A percentile compares a stretch with the other conserved stretches of the same genome.
Conservation (phyloP, 306 rosid species). For the Abrus pulchellus region DNA sequence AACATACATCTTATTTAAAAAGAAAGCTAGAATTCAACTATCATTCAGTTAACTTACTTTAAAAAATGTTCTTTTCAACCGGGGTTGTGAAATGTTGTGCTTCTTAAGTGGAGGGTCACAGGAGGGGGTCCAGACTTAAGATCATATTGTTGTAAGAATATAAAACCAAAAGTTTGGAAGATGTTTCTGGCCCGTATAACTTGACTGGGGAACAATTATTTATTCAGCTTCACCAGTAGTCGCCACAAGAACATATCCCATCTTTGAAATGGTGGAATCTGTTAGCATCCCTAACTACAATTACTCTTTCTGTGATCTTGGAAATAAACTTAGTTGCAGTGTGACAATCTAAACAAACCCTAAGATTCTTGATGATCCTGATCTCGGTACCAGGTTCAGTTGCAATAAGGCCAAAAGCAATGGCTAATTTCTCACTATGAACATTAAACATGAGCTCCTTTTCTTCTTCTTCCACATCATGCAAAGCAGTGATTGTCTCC, state of each 20-base stretch:
- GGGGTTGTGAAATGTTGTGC: constrained; percentile 29
- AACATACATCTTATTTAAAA: constrained; percentile 2
- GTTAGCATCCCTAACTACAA: constrained; percentile 96
- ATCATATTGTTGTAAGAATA: constrained; percentile 26
- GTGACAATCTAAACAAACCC: constrained; percentile 97
- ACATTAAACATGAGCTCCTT: constrained; percentile 89
- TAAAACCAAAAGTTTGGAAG: constrained; percentile 45
- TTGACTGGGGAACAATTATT: constrained; percentile 38
- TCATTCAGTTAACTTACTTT: constrained; percentile 34
- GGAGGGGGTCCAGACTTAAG: constrained; percentile 4
- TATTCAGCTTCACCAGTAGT: constrained; percentile 77
- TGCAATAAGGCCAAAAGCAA: constrained; percentile 85
- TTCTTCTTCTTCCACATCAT: constrained; percentile 99
- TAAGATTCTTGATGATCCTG: constrained; percentile 90
- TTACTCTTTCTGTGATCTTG: constrained; percentile 83
- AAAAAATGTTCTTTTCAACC: background rate
- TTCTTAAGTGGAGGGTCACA: constrained; percentile 16
- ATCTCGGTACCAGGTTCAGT: constrained; percentile 87
- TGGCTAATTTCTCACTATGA: constrained; percentile 93
- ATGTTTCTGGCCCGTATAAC: constrained; percentile 41
- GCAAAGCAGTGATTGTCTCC: constrained; percentile 79
- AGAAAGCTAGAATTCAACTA: constrained; percentile 21
- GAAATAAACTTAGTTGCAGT: constrained; percentile 89
- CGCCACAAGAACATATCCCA: constrained; percentile 89
- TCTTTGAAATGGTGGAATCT: constrained; percentile 93